phyloP scores from a whole-genome alignment of 1,139 yeast species.

The Candida pseudoviswanathii region DNA sequence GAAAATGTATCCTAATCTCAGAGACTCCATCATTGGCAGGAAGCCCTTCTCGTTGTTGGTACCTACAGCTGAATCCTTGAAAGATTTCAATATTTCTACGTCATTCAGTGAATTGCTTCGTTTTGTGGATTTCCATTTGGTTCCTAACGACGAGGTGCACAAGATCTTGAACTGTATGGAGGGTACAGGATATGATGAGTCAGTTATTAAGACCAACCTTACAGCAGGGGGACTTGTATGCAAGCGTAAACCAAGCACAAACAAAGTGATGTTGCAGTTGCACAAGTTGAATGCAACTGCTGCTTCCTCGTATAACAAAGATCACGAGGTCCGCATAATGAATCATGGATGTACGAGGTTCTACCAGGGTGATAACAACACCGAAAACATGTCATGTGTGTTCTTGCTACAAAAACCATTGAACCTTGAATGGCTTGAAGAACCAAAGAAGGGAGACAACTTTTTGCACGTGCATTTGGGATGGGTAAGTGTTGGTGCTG shows the following conservation, averaged over 20 bases:
- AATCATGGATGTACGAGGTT: slow-evolving; percentile 67
- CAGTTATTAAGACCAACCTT: slow-evolving; percentile 32
- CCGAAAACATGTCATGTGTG: slow-evolving; percentile 50
- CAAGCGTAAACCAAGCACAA: slow-evolving; percentile 42
- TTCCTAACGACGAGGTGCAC: slow-evolving; percentile 54
- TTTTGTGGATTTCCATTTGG: slow-evolving; percentile 67
- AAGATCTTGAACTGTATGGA: slow-evolving; percentile 35
- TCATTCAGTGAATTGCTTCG: slow-evolving; percentile 47
- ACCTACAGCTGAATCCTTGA: slow-evolving; percentile 65
- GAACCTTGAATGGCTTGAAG: slow-evolving; percentile 57
- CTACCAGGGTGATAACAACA: slow-evolving; percentile 21
- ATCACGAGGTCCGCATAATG: slow-evolving; percentile 66
- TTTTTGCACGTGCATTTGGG: slow-evolving; percentile 62
- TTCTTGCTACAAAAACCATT: slow-evolving; percentile 71
- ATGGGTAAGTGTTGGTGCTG: slow-evolving; percentile 65
- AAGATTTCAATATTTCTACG: slow-evolving; percentile 52
- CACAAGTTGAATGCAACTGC: slow-evolving; percentile 10
- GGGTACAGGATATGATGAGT: slow-evolving; percentile 11
- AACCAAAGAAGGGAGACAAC: slow-evolving; percentile 30
- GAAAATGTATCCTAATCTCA: slow-evolving; percentile 31
- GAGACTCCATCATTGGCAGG: slow-evolving; percentile 22
- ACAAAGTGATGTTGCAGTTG: slow-evolving; percentile 35
- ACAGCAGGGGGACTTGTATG: slow-evolving; percentile 47
- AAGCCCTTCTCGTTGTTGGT: slow-evolving; percentile 65
- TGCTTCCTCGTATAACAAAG: slow-evolving; percentile 44